Percentiles rank a stretch among this genome's conserved stretches.
These are phyloP conservation scores for Geosmithia morbida DNA, from an alignment of 2,329 filamentous ascomycete species.

Conservation along the genomic window DNA sequence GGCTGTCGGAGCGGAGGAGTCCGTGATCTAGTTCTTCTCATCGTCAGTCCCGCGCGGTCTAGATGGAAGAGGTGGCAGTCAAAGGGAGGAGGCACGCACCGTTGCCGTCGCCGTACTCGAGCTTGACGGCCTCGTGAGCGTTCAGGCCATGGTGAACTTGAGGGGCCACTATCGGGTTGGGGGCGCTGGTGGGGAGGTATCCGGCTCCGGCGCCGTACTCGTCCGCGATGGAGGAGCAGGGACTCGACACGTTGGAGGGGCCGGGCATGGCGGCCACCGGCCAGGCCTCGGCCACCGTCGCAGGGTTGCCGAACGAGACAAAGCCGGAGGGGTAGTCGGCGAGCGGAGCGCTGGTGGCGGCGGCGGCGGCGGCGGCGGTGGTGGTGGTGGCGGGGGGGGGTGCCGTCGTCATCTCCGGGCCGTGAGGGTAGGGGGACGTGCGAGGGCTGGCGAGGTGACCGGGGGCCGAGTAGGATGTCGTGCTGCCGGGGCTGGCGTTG, in stretches of 20 bases:
- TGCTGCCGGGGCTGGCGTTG: conserved; percentile 9
- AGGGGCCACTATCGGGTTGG: conserved; percentile 24
- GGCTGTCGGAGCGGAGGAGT: conserved; percentile 1
- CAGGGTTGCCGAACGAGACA: conserved; percentile 13
- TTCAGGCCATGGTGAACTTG: conserved; percentile 8
- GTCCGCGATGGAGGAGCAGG: conserved; percentile 32
- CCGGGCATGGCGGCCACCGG: conserved; percentile 26
- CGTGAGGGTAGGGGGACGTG: conserved; percentile 25
- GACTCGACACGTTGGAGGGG: conserved; percentile 35
- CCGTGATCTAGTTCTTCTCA: conserved; percentile 3
- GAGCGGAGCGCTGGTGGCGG: conserved; percentile 13
- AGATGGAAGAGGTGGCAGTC: not conserved
- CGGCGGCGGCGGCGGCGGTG: conserved; percentile 9
- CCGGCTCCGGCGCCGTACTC: conserved; percentile 24
- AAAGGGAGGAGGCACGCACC: conserved; percentile 3
- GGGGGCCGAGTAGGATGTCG: conserved; percentile 24
- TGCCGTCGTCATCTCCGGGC: conserved; percentile 4
- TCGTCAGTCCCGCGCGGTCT: not conserved
- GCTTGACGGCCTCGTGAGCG: conserved; percentile 19
- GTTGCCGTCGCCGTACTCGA: conserved; percentile 22
- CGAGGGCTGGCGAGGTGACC: conserved; percentile 27
- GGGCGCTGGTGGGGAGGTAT: conserved; percentile 35
- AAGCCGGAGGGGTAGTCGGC: conserved; percentile 24
- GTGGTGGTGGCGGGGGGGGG: conserved; percentile 8
- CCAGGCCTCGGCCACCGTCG: conserved; percentile 31